Base-by-base conservation (phyloP, 2,329 filamentous ascomycete species). In the Fusarium sp. region DNA sequence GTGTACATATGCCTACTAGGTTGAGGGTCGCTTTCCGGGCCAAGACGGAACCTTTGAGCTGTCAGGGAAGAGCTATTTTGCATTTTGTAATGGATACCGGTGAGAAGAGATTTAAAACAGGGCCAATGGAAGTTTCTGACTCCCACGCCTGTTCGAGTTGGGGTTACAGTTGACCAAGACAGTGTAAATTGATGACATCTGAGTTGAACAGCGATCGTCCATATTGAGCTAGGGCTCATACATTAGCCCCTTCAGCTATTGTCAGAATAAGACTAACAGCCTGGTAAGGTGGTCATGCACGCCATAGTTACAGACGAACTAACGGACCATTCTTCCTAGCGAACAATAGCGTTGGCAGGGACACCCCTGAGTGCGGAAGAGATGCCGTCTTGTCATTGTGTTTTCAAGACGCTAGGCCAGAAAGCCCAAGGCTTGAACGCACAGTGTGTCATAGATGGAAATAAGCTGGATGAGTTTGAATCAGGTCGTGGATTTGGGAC, bases 271-370 rank as follows among this genome's bases (percentile, higher is more conserved):
- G 48, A 43, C 28, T 37, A 46, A 50, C 5, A 39, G 29, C 37
- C 24, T n/a, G 15, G 41, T 24, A 23, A 29, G 47, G 16, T 57
- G 37, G 21, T 58, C 49, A 69, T 69, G 62, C 66, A 68, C 62
- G 62, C 66, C 62, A 69, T 69, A 52, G 43, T 31, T 68, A 62
- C 41, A 56, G 52, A 54, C 38, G 53, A 58, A 44, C 52, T 42
- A 38, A 63, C 37, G 35, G 31, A 28, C 29, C 41, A 39, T 39
- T 65, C 18, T 53, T 28, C 53, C 37, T 56, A 41, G 41, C 38
- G 46, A n/a, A 41, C 23, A 47, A 33, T 31, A 23, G 48, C 9
- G 23, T 31, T 23, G 21, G 29, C 46, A 61, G 31, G 58, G 54
- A 20, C 41, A 65, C 37, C 61, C 46, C 53, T 66, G 62, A 60